Evolutionary conservation across 345 rosid genomes (phyloP).

Genomic region (Excoecaria agallocha): DNA sequence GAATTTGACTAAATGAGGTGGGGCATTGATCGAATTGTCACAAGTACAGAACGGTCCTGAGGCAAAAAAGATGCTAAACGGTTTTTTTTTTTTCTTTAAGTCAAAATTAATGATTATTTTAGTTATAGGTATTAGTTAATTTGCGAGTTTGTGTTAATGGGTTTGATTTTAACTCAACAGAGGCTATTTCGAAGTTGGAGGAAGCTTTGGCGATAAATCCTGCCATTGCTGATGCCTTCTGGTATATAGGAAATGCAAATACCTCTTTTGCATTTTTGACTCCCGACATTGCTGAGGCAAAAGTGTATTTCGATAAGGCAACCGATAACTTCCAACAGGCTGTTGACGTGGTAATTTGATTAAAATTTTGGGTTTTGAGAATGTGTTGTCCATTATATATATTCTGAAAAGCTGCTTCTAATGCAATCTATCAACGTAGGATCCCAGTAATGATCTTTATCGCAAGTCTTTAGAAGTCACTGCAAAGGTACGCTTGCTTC

Average conservation of each 20-base stretch:
- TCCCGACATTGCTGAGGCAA: conserved; percentile 19
- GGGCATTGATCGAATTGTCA: conserved; percentile 56
- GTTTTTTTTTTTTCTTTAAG: conserved; percentile 9
- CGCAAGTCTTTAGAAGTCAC: conserved; percentile 24
- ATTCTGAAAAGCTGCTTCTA: not conserved
- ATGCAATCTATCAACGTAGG: conserved; percentile 17
- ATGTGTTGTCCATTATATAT: not conserved
- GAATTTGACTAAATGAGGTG: conserved; percentile 57
- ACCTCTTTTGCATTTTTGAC: conserved; percentile 24
- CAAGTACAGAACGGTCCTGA: conserved; percentile 50
- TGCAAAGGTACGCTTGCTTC: conserved; percentile 21
- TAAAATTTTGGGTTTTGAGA: not conserved
- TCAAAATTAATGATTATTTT: not conserved
- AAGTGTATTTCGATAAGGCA: conserved; percentile 19
- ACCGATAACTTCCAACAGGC: conserved; percentile 24
- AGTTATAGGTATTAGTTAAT: not conserved
- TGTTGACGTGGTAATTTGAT: conserved; percentile 19
- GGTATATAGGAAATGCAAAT: conserved; percentile 24
- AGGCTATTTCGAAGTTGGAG: conserved; percentile 26
- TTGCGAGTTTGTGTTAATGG: not conserved
- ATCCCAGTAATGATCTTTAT: conserved; percentile 23
- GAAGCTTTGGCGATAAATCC: conserved; percentile 29
- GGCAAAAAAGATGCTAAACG: conserved; percentile 37
- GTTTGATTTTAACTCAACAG: conserved; percentile 1
- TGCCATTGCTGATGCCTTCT: conserved; percentile 15